Base-by-base conservation (phyloP, 768 basidiomycete species). In the Chalciporus pseudorubinellus region DNA sequence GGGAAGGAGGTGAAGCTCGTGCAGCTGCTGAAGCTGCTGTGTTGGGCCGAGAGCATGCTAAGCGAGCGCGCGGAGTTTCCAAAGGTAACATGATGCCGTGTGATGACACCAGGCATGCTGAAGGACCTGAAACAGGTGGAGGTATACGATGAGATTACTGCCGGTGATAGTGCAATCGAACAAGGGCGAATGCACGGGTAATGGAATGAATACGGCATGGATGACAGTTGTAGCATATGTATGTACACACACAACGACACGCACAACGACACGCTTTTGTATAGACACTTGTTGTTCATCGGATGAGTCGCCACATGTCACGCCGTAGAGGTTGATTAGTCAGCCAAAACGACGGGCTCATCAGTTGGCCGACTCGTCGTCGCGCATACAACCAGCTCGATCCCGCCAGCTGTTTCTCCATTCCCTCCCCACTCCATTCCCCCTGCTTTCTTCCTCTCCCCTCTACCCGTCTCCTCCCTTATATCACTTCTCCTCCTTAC, bases 1-100 rank as follows among this genome's bases (percentile, higher is more conserved):
- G 92, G 93, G 0, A 89, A 88, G 66, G 91, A 95, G 66, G 91
- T 95, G 50, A 97, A 95, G 71, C 72, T 98, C 45, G 82, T 87
- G 24, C 85, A 84, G 16, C 66, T 98, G 65, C 70, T 98, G 68
- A 84, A 88, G 71, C 74, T 97, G 59, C 74, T 95, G 59, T 82
- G 80, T 41, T 98, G 94, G 93, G 94, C 92, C 0, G 93, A 95
- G 73, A 77, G 74, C 44, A 72, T 87, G 77, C 69, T 95, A 58
- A 80, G 79, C 50, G 89, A 91, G 63, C 80, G 81, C 53, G 86
- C 83, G 1, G 89, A 90, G 40, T 91, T 89, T 73, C 90, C 90
- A 8, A 83, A 82, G 78, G 84, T 87, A 66, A 79, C 52, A 41
- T 39, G 50, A n/a, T 43, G 52, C 19, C 28, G 41, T 34, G 18